Evolutionary conservation across 2,329 filamentous ascomycete genomes (phyloP), one percentile per base, ranked within the genome.

Genomic region (Bipolaris sorokiniana): DNA sequence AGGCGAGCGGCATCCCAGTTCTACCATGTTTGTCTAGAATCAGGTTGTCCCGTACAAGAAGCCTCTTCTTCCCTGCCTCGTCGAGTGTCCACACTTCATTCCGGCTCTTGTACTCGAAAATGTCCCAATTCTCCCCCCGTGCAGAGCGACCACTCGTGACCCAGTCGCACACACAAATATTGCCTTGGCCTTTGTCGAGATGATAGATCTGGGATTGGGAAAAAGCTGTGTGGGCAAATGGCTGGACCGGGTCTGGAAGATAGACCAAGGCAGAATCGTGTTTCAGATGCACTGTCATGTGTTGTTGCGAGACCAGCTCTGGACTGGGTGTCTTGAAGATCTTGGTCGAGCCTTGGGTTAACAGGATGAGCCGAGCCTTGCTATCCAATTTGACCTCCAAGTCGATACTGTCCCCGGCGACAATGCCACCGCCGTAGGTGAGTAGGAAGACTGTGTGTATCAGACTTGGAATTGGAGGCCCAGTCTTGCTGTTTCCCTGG

Each of bases 341-440:
- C 79, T 98, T 99, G 58, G 95, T 98, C 77, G 92, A 92, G 50
- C 94, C 94, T 80, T 88, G 85, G 0, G 84, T 83, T 26, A 83
- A 76, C 15, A 83, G 74, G 7, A 85, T 79, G 51, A 97, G 84
- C 58, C 87, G 88, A 4, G 91, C 88, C 2, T 80, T 78, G 2
- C 82, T 66, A 10, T 86, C 84, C 46, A 97, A 81, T 9, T 84
- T 82, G 59, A 97, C 84, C 18, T 82, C 80, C 23, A 99, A 84
- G 69, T 88, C 82, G 74, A 98, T 89, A 62, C 85, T 82, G 76
- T 99, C 95, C 40, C 93, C 92, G 11, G 90, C 91, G 1, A 99
- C 90, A 13, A 99, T 86, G 1, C 95, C 95, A 41, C 95, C 95
- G 48, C 95, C 95, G 73, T 98, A 99, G 0, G 93, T 97, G 47